phyloP scores from a whole-genome alignment of 2,329 filamentous ascomycete species.

The Nemania bipapillata region DNA sequence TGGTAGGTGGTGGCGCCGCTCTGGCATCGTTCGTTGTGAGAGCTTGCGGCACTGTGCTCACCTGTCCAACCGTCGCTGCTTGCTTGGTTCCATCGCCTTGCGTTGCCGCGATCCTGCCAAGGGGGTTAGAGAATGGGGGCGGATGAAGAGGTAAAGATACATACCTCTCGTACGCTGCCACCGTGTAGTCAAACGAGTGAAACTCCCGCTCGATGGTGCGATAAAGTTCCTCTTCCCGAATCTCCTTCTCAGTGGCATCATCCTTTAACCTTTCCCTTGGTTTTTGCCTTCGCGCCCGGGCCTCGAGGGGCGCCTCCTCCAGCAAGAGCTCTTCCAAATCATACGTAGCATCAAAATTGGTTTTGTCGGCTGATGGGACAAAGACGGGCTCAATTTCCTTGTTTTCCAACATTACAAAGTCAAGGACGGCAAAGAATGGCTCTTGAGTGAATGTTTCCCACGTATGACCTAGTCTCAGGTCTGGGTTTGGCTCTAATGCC shows the following conservation, averaged over 20 bases:
- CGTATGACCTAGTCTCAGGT: constrained; percentile 82
- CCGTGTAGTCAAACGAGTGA: constrained; percentile 93
- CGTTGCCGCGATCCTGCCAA: constrained; percentile 53
- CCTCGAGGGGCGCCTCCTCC: constrained; percentile 94
- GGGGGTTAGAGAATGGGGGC: constrained; percentile 19
- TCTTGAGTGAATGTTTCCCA: constrained; percentile 89
- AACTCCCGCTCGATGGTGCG: constrained; percentile 94
- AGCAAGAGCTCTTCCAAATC: constrained; percentile 92
- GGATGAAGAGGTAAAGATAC: background rate
- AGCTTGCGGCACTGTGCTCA: constrained; percentile 56
- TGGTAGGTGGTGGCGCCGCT: constrained; percentile 51
- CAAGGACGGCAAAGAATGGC: constrained; percentile 86
- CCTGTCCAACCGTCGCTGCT: constrained; percentile 39
- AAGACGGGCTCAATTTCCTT: constrained; percentile 94
- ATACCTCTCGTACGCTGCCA: constrained; percentile 79
- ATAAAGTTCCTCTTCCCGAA: constrained; percentile 92
- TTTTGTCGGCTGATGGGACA: constrained; percentile 93
- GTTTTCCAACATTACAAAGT: constrained; percentile 84
- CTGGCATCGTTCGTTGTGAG: constrained; percentile 64
- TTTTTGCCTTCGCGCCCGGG: constrained; percentile 90
- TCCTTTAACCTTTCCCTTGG: constrained; percentile 90
- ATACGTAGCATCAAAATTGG: constrained; percentile 98
- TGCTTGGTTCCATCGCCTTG: constrained; percentile 43
- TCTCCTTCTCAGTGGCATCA: constrained; percentile 94
- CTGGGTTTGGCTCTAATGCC: constrained; percentile 81